Evolutionary conservation across 2,329 filamentous ascomycete species (phyloP).

Genomic region (Phaeomoniella chlamydospora): DNA sequence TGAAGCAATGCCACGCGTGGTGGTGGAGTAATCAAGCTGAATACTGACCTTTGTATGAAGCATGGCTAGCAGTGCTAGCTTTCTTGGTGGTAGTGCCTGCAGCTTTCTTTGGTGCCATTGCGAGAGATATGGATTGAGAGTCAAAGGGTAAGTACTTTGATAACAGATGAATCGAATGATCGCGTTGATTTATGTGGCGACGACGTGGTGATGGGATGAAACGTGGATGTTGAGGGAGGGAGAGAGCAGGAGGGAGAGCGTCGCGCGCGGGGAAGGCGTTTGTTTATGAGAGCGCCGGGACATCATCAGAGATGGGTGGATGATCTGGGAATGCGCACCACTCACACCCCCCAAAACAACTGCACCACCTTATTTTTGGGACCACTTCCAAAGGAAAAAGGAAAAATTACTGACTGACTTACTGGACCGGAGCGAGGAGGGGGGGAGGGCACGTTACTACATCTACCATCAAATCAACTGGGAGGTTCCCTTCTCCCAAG

Average conservation of each 20-base stretch:
- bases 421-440: too few relatives aligned
- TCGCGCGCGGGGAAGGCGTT: not conserved
- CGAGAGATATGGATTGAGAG: constrained; percentile 13
- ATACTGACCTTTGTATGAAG: constrained; percentile 52
- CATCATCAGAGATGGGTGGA: not conserved
- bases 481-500: not conserved
- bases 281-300: not conserved
- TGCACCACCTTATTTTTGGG: too few relatives aligned
- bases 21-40: constrained; percentile 23
- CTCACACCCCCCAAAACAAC: too few relatives aligned
- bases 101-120: constrained; percentile 54
- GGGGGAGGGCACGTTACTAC: too few relatives aligned
- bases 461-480: too few relatives aligned
- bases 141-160: not conserved
- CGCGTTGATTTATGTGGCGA: constrained; percentile 3
- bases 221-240: constrained; percentile 7
- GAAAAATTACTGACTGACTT: too few relatives aligned
- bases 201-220: constrained; percentile 5
- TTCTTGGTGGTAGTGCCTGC: constrained; percentile 43
- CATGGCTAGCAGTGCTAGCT: constrained; percentile 39
- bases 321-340: not conserved
- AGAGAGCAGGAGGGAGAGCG: constrained; percentile 5
- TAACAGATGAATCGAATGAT: not conserved
- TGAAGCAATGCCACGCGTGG: constrained; percentile 28
- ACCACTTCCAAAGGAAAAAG: too few relatives aligned